Conservation (phyloP, 441 rosid species). For the Codiaeum variegatum region DNA sequence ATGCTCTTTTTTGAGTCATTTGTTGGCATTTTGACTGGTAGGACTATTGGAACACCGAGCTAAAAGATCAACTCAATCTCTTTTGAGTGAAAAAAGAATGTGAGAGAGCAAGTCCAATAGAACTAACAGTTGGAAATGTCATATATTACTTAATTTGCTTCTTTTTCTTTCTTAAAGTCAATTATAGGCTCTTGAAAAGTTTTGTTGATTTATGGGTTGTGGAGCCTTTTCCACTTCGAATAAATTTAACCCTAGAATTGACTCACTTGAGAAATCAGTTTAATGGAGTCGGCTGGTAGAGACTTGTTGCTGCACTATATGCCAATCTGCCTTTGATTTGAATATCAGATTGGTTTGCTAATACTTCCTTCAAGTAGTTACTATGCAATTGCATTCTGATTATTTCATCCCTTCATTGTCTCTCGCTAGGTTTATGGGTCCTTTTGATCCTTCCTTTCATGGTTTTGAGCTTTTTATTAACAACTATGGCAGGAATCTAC, state of each 20-base stretch:
- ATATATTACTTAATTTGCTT: slow-evolving; percentile 17
- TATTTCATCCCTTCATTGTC: too few species aligned
- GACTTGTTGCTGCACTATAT: too few species aligned
- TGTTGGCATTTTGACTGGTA: slow-evolving; percentile 48
- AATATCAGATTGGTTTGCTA: not conserved
- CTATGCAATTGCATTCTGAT: too few species aligned
- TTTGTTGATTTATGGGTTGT: slow-evolving; percentile 15
- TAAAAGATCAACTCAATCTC: slow-evolving; percentile 17
- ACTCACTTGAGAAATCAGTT: not conserved
- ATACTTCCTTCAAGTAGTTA: too few species aligned
- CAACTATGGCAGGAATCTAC: slow-evolving; percentile 8
- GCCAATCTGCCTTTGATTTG: not conserved
- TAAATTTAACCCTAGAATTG: not conserved
- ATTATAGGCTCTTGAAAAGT: slow-evolving; percentile 35
- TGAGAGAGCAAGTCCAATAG: slow-evolving; percentile 30
- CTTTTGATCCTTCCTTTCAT: not conserved
- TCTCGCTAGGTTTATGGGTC: too few species aligned
- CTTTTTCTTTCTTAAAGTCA: slow-evolving; percentile 16
- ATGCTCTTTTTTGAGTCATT: slow-evolving; percentile 30
- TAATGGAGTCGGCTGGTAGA: too few species aligned
- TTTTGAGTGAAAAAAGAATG: slow-evolving; percentile 17
- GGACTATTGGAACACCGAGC: slow-evolving; percentile 33
- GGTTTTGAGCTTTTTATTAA: not conserved
- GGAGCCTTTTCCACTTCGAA: not conserved
- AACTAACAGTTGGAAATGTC: slow-evolving; percentile 49